phyloP scores from a whole-genome alignment of 2,329 filamentous ascomycete species.

The Neurospora crassa region DNA sequence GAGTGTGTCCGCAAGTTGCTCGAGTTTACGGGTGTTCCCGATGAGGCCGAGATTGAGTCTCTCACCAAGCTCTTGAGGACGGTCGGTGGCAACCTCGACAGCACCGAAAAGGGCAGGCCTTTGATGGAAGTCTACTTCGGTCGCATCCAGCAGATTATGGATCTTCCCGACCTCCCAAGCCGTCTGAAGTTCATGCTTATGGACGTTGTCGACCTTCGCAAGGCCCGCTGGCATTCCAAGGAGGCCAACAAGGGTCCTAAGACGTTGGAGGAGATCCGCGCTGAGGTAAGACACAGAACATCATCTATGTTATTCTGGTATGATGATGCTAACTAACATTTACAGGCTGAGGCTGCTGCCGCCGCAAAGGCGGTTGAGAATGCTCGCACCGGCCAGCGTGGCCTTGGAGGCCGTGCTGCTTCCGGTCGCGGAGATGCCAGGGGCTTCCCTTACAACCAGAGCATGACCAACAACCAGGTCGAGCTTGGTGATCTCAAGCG shows the following conservation, averaged over 20 bases:
- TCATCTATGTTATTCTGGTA: background rate
- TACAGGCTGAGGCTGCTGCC: constrained; percentile 59
- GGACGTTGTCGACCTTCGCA: constrained; percentile 82
- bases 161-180: constrained; percentile 72
- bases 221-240: constrained; percentile 72
- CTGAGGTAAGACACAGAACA: constrained; percentile 46
- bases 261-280: constrained; percentile 87
- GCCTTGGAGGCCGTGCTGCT: constrained; percentile 58
- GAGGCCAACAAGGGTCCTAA: constrained; percentile 90
- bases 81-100: constrained; percentile 80
- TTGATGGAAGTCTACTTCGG: constrained; percentile 94
- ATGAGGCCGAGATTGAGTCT: constrained; percentile 94
- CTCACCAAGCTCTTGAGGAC: constrained; percentile 87
- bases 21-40: constrained; percentile 85
- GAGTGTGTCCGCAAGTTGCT: constrained; percentile 96
- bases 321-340: constrained; percentile 17
- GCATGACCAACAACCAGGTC: constrained; percentile 68
- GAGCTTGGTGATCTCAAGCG: constrained; percentile 86
- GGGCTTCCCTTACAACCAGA: constrained; percentile 69
- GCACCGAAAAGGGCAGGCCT: constrained; percentile 68
- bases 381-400: constrained; percentile 49
- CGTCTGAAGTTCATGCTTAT: constrained; percentile 94
- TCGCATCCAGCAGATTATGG: constrained; percentile 74
- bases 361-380: constrained; percentile 74
- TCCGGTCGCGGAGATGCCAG: constrained; percentile 72